Conservation (phyloP, 2,329 filamentous ascomycete genomes). For the Furcasterigmium furcatum region DNA sequence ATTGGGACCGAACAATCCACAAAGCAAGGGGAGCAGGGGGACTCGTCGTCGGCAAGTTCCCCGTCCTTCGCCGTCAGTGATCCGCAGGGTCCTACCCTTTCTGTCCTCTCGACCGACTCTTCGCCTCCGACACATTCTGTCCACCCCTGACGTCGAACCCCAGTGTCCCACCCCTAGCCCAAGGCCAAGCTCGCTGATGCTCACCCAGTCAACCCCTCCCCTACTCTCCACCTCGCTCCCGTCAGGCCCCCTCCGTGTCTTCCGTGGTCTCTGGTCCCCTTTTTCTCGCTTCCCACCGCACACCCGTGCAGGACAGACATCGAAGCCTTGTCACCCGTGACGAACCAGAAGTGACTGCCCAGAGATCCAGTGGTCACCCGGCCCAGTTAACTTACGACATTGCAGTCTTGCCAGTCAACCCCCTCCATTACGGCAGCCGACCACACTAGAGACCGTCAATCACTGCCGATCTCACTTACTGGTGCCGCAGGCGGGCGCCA, state of each 20-base stretch:
- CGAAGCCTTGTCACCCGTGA: too few relatives aligned
- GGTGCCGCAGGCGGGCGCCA: neutral
- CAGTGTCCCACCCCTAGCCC: neutral
- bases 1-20: too few relatives aligned
- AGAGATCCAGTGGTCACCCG: too few relatives aligned
- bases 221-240: neutral
- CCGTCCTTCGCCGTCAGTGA: slow-evolving; percentile 4
- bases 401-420: neutral
- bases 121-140: neutral
- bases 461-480: slow-evolving; percentile 11
- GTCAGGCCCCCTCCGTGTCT: too few relatives aligned
- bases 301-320: too few relatives aligned
- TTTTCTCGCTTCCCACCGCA: too few relatives aligned
- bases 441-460: slow-evolving; percentile 11
- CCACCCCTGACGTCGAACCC: neutral
- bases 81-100: slow-evolving; percentile 15
- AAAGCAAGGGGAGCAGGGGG: too few relatives aligned
- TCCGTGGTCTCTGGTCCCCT: too few relatives aligned
- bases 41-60: neutral
- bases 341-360: too few relatives aligned
- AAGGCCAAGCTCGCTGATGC: neutral
- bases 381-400: too few relatives aligned
- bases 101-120: neutral
- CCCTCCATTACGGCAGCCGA: neutral
- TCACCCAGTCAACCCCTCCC: neutral